Percentiles rank a stretch among this genome's conserved stretches.
phyloP scores from a whole-genome alignment of 257 asterid species.

The Marsdenia floribunda region DNA sequence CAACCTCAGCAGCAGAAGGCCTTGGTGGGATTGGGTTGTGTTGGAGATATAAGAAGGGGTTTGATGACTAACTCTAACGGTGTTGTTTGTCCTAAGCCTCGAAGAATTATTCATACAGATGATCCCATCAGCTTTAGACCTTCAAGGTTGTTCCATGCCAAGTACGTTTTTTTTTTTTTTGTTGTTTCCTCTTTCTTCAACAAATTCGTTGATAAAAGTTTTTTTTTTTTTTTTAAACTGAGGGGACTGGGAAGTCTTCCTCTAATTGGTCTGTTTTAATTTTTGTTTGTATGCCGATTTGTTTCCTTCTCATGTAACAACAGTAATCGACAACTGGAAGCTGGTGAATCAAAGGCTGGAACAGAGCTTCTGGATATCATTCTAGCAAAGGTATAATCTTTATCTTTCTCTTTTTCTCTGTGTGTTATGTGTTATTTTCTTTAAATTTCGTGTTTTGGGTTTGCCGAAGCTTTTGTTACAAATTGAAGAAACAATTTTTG shows the following conservation, averaged over 20 bases:
- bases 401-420: background rate
- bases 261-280: background rate
- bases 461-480: background rate
- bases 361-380: slow-evolving; percentile 50
- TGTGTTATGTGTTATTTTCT: background rate
- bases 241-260: too few species aligned
- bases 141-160: slow-evolving; percentile 10
- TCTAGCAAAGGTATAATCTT: slow-evolving; percentile 40
- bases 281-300: background rate
- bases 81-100: slow-evolving; percentile 18
- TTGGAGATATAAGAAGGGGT: slow-evolving; percentile 16
- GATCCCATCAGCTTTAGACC: slow-evolving; percentile 5
- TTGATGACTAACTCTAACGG: slow-evolving; percentile 8
- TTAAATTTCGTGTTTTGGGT: background rate
- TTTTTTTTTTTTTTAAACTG: background rate
- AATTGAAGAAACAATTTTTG: background rate
- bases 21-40: slow-evolving; percentile 15
- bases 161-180: background rate
- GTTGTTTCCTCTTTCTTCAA: too few species aligned
- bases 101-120: background rate
- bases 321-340: slow-evolving; percentile 40
- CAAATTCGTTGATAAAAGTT: too few species aligned
- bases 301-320: background rate
- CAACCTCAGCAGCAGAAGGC: slow-evolving; percentile 34
- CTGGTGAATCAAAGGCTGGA: slow-evolving; percentile 42